Base-by-base conservation (phyloP, 1,139 yeast species). In the Saccharomyces hybrid region DNA sequence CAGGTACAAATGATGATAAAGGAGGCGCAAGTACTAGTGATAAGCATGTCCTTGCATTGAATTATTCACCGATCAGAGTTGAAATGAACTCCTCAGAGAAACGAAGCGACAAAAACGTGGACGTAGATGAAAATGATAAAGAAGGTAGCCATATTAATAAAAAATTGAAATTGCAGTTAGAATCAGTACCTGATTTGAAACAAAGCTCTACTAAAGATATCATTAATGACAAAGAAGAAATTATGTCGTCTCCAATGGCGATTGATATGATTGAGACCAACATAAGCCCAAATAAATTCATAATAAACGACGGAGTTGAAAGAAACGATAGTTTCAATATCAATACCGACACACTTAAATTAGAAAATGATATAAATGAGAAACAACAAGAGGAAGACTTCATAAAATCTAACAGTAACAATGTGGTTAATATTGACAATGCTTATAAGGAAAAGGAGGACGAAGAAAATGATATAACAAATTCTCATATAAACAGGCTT, bases 141-240 rank as follows among this genome's bases (percentile, higher is more conserved):
- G 66, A 67, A 23, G 66, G 71, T 5, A 70, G 63, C 30, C 68
- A 71, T 8, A 48, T 48, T 2, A 48, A 53, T n/a, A 61, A 61
- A 31, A 56, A 51, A 27, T 47, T 58, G 48, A 62, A 56, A 41
- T 30, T 63, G 23, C 58, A 59, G 30, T 47, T 60, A 23, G 57
- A 57, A 26, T 28, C 50, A 14, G 59, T 59, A 4, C 66, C 63
- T 4, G 51, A 55, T 49, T 34, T 59, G 31, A 53, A 59, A 30
- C 59, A 53, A 30, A 16, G 14, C 30, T 14, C 31, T 2, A 16
- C 30, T 9, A 28, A 23, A 23, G 28, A 13, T 25, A 27, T 14
- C 4, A 8, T 31, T 8, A 51, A 50, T 47, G 48, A 52, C 26
- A 50, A 42, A 28, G 32, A 30, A 20, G 55, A 54, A 20, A 47